phyloP scores from a whole-genome alignment of 129 eudicot genomes.

The Sambucus nigra region DNA sequence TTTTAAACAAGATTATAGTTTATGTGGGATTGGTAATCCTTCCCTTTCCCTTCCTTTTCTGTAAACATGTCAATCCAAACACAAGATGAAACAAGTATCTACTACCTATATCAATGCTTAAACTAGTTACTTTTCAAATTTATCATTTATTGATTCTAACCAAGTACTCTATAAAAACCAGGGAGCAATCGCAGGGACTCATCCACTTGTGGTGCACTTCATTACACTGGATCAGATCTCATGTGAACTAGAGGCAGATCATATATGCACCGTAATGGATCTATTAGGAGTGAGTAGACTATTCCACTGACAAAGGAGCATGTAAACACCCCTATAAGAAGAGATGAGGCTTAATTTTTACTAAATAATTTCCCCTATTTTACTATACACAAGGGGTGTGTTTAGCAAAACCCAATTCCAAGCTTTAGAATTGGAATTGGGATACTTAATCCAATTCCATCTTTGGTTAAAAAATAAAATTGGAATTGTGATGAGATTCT shows the following conservation, averaged over 20 bases:
- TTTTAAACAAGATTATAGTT: no score
- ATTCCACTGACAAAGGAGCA: constrained; percentile 34
- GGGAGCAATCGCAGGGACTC: constrained; percentile 47
- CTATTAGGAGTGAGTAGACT: constrained; percentile 45
- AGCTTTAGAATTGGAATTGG: no score
- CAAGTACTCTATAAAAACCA: constrained; percentile 11
- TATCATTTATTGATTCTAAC: background rate
- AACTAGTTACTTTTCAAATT: background rate
- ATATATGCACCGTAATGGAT: constrained; percentile 34
- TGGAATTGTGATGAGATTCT: no score
- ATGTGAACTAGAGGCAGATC: constrained; percentile 62
- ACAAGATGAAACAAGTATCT: constrained; percentile 36
- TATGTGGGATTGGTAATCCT: no score
- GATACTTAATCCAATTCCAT: no score
- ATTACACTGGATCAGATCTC: constrained; percentile 87
- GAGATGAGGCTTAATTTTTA: constrained; percentile 47
- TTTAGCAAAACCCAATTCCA: no score
- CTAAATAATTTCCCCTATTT: constrained; percentile 7
- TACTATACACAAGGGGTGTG: no score
- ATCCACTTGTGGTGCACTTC: constrained; percentile 80
- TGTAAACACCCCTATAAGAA: constrained; percentile 74
- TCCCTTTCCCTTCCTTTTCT: no score
- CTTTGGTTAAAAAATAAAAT: no score
- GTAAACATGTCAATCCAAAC: no score
- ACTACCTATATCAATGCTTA: background rate